phyloP scores from a whole-genome alignment of 2,329 filamentous ascomycete genomes.

The Fusarium sp. region DNA sequence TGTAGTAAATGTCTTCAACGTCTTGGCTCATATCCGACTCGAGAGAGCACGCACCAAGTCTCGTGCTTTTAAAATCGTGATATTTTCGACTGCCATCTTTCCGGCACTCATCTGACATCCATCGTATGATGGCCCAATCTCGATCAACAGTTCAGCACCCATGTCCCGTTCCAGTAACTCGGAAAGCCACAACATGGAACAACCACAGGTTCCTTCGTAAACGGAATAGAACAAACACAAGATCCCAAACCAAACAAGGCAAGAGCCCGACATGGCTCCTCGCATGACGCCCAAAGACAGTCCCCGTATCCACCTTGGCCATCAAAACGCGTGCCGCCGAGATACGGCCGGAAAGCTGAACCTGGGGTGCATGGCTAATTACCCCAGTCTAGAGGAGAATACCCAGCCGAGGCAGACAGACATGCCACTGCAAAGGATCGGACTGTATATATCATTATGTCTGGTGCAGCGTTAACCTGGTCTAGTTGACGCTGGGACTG shows the following conservation, averaged over 20 bases:
- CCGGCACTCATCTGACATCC: not conserved
- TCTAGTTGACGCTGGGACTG: constrained; percentile 14
- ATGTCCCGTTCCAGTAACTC: not conserved
- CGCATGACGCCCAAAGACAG: not conserved
- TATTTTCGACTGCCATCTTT: not conserved
- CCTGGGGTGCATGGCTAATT: constrained; percentile 37
- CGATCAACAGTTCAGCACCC: not conserved
- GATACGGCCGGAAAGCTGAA: constrained; percentile 31
- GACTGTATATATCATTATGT: constrained; percentile 6
- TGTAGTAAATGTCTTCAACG: not conserved
- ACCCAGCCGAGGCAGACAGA: constrained; percentile 11
- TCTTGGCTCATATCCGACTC: not conserved
- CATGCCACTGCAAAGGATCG: not conserved
- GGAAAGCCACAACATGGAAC: not conserved
- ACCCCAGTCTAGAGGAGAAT: constrained; percentile 14
- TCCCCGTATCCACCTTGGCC: constrained; percentile 27
- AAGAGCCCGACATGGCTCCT: constrained; percentile 21
- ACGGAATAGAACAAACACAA: not conserved
- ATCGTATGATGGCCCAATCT: not conserved
- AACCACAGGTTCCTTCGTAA: not conserved
- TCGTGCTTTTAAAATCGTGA: not conserved
- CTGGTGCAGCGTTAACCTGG: constrained; percentile 19
- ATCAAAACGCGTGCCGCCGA: constrained; percentile 32
- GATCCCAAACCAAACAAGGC: constrained; percentile 8
- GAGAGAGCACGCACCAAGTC: not conserved